Percentiles rank a stretch among this genome's conserved stretches.
These are phyloP conservation scores for Agastache rugosa DNA, from an alignment of 257 asterid species.

Conservation along the genomic window DNA sequence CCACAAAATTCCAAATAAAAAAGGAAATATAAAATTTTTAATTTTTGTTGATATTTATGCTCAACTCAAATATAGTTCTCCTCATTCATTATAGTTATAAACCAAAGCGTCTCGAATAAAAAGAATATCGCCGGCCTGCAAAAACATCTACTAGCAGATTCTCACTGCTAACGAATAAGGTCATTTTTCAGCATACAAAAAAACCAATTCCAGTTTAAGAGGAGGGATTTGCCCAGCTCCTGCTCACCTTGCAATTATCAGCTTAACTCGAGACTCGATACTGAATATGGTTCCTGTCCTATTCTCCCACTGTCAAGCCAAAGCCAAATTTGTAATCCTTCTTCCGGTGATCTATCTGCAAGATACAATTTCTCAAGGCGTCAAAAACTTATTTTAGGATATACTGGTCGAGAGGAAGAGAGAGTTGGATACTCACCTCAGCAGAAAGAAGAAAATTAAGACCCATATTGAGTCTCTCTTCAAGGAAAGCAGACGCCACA, in stretches of 20 bases:
- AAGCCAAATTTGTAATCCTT: slow-evolving; percentile 87
- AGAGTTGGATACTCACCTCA: slow-evolving; percentile 53
- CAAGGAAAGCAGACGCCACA: slow-evolving; percentile 63
- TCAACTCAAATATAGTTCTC: not conserved
- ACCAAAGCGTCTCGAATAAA: slow-evolving; percentile 17
- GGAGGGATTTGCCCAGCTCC: slow-evolving; percentile 1
- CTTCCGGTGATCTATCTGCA: slow-evolving; percentile 82
- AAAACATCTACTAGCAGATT: slow-evolving; percentile 38
- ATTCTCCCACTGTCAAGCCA: slow-evolving; percentile 87
- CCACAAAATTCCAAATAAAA: no score
- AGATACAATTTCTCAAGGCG: slow-evolving; percentile 6
- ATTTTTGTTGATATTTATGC: no score
- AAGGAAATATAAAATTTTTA: no score
- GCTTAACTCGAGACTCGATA: slow-evolving; percentile 19
- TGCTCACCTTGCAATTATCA: slow-evolving; percentile 34
- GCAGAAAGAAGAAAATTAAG: slow-evolving; percentile 87
- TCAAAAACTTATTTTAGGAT: not conserved
- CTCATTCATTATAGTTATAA: slow-evolving; percentile 27
- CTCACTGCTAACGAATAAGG: slow-evolving; percentile 38
- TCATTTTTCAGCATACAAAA: slow-evolving; percentile 34
- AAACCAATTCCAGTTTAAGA: slow-evolving; percentile 30
- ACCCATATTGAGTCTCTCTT: slow-evolving; percentile 81
- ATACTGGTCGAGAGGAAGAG: not conserved
- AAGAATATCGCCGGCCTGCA: slow-evolving; percentile 37
- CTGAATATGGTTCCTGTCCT: slow-evolving; percentile 42